Evolutionary conservation across 257 asterid genomes (phyloP).

Genomic region (Solanum pimpinellifolium): DNA sequence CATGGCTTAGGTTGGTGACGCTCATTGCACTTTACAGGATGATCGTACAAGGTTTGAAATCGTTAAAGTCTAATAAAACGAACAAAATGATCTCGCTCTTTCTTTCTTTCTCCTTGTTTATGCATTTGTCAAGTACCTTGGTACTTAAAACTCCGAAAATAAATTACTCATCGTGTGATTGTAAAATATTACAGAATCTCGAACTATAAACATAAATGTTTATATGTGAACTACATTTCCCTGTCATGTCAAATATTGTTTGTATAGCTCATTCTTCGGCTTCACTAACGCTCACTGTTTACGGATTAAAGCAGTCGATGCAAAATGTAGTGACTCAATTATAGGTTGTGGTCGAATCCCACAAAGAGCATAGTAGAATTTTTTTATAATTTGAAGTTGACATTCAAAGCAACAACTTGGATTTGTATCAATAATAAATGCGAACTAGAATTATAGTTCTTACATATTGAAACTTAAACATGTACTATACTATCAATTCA

Average conservation of each 20-base stretch:
- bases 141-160: not conserved
- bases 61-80: not conserved
- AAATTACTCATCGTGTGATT: not conserved
- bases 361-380: not conserved
- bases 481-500: not conserved
- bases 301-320: not conserved
- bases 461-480: not conserved
- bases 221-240: not conserved
- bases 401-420: not conserved
- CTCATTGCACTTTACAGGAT: not conserved
- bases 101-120: not conserved
- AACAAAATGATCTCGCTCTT: not conserved
- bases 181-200: not conserved
- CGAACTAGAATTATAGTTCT: not conserved
- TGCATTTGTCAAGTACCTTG: not conserved
- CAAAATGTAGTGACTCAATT: not conserved
- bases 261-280: not conserved
- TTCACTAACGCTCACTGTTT: not conserved
- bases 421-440: not conserved
- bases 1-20: conserved; percentile 3
- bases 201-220: not conserved
- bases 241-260: not conserved
- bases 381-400: not conserved
- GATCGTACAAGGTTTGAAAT: not conserved
- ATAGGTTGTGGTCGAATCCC: not conserved